A percentile compares a stretch with the other conserved stretches of the same genome.
Evolutionary conservation across 2,329 filamentous ascomycete genomes (phyloP).

Genomic region (Colletotrichum sp.): DNA sequence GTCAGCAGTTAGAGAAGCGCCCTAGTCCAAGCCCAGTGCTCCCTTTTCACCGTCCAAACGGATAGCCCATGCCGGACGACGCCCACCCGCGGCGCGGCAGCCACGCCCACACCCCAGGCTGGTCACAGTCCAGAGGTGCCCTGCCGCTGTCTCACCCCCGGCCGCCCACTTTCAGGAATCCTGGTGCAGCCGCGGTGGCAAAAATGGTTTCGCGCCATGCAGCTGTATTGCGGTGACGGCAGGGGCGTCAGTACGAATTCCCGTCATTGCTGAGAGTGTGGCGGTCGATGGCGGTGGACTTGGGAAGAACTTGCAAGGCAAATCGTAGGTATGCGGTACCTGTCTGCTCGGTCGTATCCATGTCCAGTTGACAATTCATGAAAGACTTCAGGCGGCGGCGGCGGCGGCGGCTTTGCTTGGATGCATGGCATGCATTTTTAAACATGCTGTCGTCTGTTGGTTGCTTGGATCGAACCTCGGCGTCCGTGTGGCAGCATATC

Average conservation of each 20-base stretch:
- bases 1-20: conserved; percentile 5
- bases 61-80: conserved; percentile 17
- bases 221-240: not conserved
- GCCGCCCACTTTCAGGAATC: not conserved
- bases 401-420: not conserved
- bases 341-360: not conserved
- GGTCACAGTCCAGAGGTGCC: not conserved
- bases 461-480: not conserved
- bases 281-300: not conserved
- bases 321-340: not conserved
- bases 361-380: not conserved
- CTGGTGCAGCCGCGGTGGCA: conserved; percentile 7
- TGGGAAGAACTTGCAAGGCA: not conserved
- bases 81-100: conserved; percentile 12
- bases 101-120: conserved; percentile 9
- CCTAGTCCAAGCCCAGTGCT: not conserved
- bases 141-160: not conserved
- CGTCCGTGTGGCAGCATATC: not conserved
- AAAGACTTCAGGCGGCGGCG: not conserved
- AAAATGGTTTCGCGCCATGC: not conserved
- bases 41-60: conserved; percentile 14
- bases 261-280: not conserved
- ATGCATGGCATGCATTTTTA: not conserved
- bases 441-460: not conserved
- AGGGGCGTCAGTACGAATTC: not conserved